Evolutionary conservation across 257 asterid species (phyloP), one percentile per base, ranked within the genome.

Genomic region (Penstemon davidsonii): DNA sequence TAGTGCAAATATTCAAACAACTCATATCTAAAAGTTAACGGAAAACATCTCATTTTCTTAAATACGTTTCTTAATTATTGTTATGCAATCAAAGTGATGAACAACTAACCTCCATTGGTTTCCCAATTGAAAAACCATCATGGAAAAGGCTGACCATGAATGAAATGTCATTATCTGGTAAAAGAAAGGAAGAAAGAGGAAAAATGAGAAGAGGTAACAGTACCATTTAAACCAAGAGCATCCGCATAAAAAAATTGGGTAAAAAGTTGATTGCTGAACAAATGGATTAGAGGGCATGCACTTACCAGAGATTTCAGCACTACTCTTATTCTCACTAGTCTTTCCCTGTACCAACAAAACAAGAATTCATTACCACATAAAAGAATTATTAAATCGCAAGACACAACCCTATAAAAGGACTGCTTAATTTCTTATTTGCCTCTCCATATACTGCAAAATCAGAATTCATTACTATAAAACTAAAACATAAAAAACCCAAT

Each of bases 101-200:
- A 19, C 10, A 60, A 73, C 86, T 75, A 37, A 94, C 99, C 99
- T 91, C 96, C 54, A 73, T 55, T 39, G 88, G 83, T 55, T 91
- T 94, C 53, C 87, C 86, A 18, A 91, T 64, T 36, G 96, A 80
- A 84, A 91, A 94, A 64, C 99, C 99, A 70, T 91, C 88, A 2
- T 80, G 92, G 71, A 80, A 94, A 64, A 94, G 99, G 80, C 71
- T 82, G 55, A 94, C 74, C 25, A 87, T 69, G 79, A 94, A 91
- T 33, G 99, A 94, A 58, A 84, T 88, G 72, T 88, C 96, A 64
- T 68, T 78, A 74, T 85, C 99, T 87, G 87, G 6, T 66, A 71
- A 73, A 75, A 51, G 7, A 53, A 42, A 75, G 38, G 66, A 60
- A 25, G 39, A 47, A 61, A 46, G 57, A 64, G 56, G 45, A 54